phyloP scores from a whole-genome alignment of 139 green algal genomes.

The Zygnema circumcarinatum region DNA sequence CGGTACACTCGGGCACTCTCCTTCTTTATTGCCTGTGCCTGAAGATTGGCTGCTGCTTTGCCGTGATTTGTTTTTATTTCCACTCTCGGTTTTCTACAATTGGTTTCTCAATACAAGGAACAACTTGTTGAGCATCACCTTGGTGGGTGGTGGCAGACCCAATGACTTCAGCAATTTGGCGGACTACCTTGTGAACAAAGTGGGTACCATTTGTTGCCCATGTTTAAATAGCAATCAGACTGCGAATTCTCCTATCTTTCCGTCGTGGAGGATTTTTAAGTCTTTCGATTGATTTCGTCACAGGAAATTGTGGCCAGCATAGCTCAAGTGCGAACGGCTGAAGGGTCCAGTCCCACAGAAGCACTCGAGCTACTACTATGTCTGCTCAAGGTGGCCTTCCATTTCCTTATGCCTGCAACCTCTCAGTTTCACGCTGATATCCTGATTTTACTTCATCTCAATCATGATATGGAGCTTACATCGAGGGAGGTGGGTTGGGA shows the following conservation, averaged over 20 bases:
- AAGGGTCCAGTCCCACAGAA: conserved; percentile 31
- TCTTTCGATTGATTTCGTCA: neutral
- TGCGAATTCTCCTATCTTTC: neutral
- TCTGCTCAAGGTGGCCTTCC: conserved; percentile 30
- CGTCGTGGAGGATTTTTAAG: neutral
- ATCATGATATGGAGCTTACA: neutral
- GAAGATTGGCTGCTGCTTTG: neutral
- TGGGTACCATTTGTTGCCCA: conserved; percentile 7
- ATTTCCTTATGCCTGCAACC: neutral
- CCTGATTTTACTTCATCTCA: neutral
- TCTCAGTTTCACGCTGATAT: neutral
- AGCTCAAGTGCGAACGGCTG: conserved; percentile 7
- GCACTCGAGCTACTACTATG: conserved; percentile 41
- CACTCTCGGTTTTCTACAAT: neutral
- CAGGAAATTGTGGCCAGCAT: conserved; percentile 12
- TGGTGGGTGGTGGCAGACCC: no score
- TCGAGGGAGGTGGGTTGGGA: neutral
- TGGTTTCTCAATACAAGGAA: conserved; percentile 7
- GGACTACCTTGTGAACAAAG: conserved; percentile 56
- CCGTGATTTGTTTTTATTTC: neutral
- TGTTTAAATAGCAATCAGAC: neutral
- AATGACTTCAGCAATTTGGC: conserved; percentile 53
- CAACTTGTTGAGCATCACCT: no score
- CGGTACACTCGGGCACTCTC: neutral
- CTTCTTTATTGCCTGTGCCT: neutral